These are phyloP conservation scores for Luffa acutangula DNA, from an alignment of 306 rosid species.

Conservation along the genomic window DNA sequence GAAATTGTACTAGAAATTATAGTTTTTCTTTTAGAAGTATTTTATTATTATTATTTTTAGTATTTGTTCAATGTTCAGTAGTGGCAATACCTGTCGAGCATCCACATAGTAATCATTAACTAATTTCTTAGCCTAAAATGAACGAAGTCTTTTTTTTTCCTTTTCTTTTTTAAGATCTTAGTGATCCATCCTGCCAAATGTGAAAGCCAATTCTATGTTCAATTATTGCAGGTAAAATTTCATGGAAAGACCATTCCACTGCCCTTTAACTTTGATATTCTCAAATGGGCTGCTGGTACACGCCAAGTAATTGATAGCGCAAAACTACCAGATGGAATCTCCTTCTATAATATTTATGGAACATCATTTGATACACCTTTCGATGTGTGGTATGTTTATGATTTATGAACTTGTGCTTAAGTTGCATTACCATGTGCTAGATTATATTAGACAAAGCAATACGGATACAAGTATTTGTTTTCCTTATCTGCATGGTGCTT, in stretches of 20 bases:
- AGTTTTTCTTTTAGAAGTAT: no score
- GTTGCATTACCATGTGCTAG: neutral
- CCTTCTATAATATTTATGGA: conserved; percentile 85
- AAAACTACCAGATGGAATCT: conserved; percentile 63
- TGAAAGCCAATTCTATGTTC: neutral
- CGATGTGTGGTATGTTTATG: conserved; percentile 69
- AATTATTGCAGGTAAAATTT: conserved; percentile 52
- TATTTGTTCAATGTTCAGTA: neutral
- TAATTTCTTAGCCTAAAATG: neutral
- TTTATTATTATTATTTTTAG: neutral
- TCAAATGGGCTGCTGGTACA: conserved; percentile 63
- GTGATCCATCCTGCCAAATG: neutral
- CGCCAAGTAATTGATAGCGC: conserved; percentile 44
- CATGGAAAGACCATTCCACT: conserved; percentile 48
- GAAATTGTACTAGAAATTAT: neutral
- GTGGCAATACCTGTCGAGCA: neutral
- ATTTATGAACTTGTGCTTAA: conserved; percentile 15
- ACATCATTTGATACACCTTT: conserved; percentile 67
- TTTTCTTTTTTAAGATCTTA: neutral
- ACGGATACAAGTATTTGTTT: neutral
- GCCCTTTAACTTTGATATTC: conserved; percentile 67
- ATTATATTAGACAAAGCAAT: neutral
- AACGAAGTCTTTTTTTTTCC: neutral
- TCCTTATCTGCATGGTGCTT: neutral
- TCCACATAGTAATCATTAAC: neutral